phyloP scores from a whole-genome alignment of 768 basidiomycete species.

The button mushroom (Agaricus bisporus) region DNA sequence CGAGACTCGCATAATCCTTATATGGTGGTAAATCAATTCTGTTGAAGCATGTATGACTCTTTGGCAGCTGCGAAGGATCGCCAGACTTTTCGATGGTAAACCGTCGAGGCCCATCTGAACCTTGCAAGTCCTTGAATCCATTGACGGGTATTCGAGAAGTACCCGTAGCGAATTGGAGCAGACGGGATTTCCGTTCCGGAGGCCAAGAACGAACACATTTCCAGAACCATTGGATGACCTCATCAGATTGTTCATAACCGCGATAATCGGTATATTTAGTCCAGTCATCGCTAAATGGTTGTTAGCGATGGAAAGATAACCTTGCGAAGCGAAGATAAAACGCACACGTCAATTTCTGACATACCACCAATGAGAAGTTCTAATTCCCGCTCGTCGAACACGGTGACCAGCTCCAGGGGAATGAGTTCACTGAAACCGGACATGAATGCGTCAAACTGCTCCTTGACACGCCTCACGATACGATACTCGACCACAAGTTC shows the following conservation, averaged over 20 bases:
- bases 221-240: constrained; percentile 99
- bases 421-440: constrained; percentile 99
- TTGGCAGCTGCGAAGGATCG: constrained; percentile 92
- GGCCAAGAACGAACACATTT: constrained; percentile 98
- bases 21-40: constrained; percentile 97
- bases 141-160: constrained; percentile 97
- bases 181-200: constrained; percentile 92
- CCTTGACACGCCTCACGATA: constrained; percentile 94
- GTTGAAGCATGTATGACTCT: constrained; percentile 96
- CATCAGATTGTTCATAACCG: constrained; percentile 91
- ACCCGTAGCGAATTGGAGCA: constrained; percentile 95
- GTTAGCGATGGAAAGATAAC: background rate
- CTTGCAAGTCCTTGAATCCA: constrained; percentile 97
- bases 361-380: constrained; percentile 98
- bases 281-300: constrained; percentile 77
- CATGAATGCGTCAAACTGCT: constrained; percentile 99
- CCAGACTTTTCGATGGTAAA: constrained; percentile 99
- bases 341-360: constrained; percentile 98
- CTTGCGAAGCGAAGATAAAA: constrained; percentile 14
- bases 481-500: constrained; percentile 94
- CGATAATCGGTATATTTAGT: constrained; percentile 99
- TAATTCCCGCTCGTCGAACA: constrained; percentile 97
- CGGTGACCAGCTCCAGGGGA: constrained; percentile 95
- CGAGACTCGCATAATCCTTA: constrained; percentile 89
- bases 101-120: constrained; percentile 92